Evolutionary conservation across 176 grass and related monocot genomes (phyloP).

Genomic region (Oryza rufipogon): DNA sequence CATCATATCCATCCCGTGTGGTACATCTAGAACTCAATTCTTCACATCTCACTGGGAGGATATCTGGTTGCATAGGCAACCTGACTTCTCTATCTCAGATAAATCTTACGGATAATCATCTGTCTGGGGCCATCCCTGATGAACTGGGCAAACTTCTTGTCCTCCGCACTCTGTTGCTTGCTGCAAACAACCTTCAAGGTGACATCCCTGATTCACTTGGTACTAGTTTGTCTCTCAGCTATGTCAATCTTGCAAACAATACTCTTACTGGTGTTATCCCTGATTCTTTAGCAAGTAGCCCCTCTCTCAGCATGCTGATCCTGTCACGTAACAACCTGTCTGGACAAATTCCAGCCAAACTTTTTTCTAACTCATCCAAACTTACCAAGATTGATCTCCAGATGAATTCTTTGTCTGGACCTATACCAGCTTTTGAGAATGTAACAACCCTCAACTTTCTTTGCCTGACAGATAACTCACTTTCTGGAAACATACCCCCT

Average conservation of each 20-base stretch:
- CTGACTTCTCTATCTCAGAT: constrained; percentile 39
- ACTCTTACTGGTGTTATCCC: constrained; percentile 19
- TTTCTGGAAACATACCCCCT: too few species aligned
- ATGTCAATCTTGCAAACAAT: constrained; percentile 40
- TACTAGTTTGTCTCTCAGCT: not conserved
- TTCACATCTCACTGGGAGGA: not conserved
- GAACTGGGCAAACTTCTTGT: not conserved
- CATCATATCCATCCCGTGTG: not conserved
- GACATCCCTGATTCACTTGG: constrained; percentile 18
- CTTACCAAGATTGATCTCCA: constrained; percentile 24
- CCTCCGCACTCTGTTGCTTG: constrained; percentile 16
- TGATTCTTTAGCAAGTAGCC: not conserved
- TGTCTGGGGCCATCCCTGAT: constrained; percentile 27
- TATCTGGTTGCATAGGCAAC: constrained; percentile 42
- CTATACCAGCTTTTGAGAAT: too few species aligned
- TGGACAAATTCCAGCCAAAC: not conserved
- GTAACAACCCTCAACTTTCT: too few species aligned
- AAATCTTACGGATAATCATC: constrained; percentile 12
- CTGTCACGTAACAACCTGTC: constrained; percentile 18
- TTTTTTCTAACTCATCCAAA: not conserved
- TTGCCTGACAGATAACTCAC: too few species aligned
- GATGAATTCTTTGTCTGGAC: constrained; percentile 27
- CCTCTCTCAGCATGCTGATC: constrained; percentile 11
- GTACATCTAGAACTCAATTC: constrained; percentile 19
- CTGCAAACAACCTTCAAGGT: not conserved